Evolutionary conservation across 2,329 filamentous ascomycete species (phyloP).

Genomic region (Aureobasidium subglaciale): DNA sequence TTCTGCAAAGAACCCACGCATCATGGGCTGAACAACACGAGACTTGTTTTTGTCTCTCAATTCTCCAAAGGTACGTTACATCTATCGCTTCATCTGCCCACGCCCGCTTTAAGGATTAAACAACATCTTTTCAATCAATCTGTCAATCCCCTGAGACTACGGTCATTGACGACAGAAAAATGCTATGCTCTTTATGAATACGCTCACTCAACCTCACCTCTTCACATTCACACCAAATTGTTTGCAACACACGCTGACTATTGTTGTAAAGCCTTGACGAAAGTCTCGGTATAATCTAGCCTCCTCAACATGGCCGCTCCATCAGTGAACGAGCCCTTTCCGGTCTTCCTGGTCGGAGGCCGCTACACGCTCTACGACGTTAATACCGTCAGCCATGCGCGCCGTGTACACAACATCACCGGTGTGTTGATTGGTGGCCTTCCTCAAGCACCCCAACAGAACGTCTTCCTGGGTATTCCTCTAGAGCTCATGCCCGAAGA

Average conservation of each 20-base stretch:
- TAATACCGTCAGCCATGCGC: constrained; percentile 68
- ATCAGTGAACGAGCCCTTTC: constrained; percentile 50
- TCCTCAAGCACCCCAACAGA: constrained; percentile 89
- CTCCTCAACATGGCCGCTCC: constrained; percentile 25
- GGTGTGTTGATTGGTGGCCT: constrained; percentile 81
- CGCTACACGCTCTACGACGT: constrained; percentile 88
- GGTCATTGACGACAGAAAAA: constrained; percentile 48
- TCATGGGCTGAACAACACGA: constrained; percentile 3
- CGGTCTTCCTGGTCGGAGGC: constrained; percentile 72
- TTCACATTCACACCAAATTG: constrained; percentile 3
- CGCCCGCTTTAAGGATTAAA: constrained; percentile 48
- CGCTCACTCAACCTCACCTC: neutral
- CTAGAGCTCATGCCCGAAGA: constrained; percentile 89
- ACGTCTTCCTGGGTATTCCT: constrained; percentile 53
- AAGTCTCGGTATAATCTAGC: constrained; percentile 4
- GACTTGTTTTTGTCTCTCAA: neutral
- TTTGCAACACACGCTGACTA: constrained; percentile 16
- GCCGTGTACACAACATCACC: constrained; percentile 74
- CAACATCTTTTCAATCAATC: constrained; percentile 53
- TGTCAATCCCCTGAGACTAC: constrained; percentile 74
- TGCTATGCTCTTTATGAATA: constrained; percentile 39
- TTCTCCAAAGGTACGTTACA: neutral
- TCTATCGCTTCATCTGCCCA: neutral
- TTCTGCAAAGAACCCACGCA: constrained; percentile 9
- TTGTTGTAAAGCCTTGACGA: constrained; percentile 4